Evolutionary conservation across 1,284 basidiomycete species (phyloP), one percentile per base, ranked within the genome.

Genomic region (Leccinum fallax): DNA sequence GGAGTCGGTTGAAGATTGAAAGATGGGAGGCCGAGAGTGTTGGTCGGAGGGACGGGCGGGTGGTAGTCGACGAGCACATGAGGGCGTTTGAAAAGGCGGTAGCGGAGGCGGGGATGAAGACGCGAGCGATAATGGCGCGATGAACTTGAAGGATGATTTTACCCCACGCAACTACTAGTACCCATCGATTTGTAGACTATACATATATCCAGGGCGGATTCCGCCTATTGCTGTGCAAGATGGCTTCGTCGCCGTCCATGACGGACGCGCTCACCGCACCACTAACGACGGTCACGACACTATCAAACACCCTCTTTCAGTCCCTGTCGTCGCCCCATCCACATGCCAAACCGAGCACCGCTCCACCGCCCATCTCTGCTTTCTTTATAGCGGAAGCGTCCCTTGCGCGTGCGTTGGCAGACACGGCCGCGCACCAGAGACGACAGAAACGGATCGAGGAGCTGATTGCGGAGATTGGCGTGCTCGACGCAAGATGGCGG

Each of bases 11-110:
- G 61, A 84, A 79, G 72, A 91, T 93, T 61, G 90, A 91, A 73
- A 81, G 80, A 70, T 93, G 92, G 90, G 92, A 93, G 69, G 81
- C 83, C 6, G 86, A 87, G 59, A 67, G 67, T 16, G 69, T 74
- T 40, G 76, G 77, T 24, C 71, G 69, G 36, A 65, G 70, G 51
- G 86, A 92, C 63, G 90, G 88, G 54, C 79, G 89, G 60, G 80
- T 77, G 68, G 72, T 92, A 57, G 90, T 90, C n/a, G 78, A 87
- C 68, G 90, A 91, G 68, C 89, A 93, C 69, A 71, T 92, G 65
- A 80, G 77, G 54, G 90, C 89, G 21, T 93, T 92, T 69, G 87
- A 90, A 72, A 78, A 77, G 59, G 88, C 87, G 26, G 74, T 93
- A 48, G 79, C 78, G 30, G 90, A 92, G 59, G 91, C 90, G 34